Percentiles rank a stretch among this genome's conserved stretches.
Conservation (phyloP, 768 basidiomycete species). For the Mycena amicta region DNA sequence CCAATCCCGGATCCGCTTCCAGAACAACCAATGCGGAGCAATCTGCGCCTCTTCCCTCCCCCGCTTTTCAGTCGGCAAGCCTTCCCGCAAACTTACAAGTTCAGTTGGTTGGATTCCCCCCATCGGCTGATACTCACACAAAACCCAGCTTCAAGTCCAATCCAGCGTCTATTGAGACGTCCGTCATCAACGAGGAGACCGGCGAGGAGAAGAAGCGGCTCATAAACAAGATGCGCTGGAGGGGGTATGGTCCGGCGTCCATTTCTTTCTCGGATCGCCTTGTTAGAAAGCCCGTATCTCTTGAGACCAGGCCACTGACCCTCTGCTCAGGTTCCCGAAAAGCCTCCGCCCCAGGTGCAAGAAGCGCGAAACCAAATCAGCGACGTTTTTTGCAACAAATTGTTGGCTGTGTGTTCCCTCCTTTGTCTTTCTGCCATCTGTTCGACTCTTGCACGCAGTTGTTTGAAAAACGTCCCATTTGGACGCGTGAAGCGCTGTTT, state of each 20-base stretch:
- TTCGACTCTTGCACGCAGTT: background rate
- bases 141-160: slow-evolving; percentile 72
- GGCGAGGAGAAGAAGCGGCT: slow-evolving; percentile 81
- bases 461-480: slow-evolving; percentile 78
- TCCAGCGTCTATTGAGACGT: slow-evolving; percentile 69
- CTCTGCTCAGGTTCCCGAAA: slow-evolving; percentile 61
- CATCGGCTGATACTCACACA: background rate
- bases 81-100: slow-evolving; percentile 85
- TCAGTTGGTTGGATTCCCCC: slow-evolving; percentile 11
- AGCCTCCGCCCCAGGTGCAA: slow-evolving; percentile 63
- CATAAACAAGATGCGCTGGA: slow-evolving; percentile 89
- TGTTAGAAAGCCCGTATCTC: slow-evolving; percentile 32
- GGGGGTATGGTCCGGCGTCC: slow-evolving; percentile 74
- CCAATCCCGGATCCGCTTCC: slow-evolving; percentile 18
- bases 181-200: slow-evolving; percentile 68
- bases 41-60: slow-evolving; percentile 80
- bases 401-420: slow-evolving; percentile 55
- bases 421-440: background rate
- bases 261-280: slow-evolving; percentile 66
- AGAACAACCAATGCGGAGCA: slow-evolving; percentile 43
- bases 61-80: slow-evolving; percentile 86
- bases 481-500: slow-evolving; percentile 85
- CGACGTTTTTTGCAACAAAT: slow-evolving; percentile 51
- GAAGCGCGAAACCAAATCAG: slow-evolving; percentile 59
- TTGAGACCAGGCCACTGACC: background rate